Conservation (phyloP, 2,329 filamentous ascomycete genomes). For the Colletotrichum sp. region DNA sequence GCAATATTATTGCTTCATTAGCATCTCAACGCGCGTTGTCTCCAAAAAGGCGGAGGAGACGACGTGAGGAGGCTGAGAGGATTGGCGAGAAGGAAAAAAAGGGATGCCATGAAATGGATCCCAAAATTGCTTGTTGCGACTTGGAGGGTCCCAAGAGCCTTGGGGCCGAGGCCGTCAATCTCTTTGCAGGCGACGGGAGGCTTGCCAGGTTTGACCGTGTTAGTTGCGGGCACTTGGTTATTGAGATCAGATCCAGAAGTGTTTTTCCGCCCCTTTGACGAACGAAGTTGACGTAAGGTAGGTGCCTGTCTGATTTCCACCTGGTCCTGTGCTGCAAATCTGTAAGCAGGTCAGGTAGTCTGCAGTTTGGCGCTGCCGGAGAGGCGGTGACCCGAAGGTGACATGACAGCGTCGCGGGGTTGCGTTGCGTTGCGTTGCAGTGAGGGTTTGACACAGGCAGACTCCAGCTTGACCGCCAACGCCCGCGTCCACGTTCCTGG, state of each 20-base stretch:
- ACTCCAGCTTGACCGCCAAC: not conserved
- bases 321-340: not conserved
- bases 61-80: not conserved
- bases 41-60: not conserved
- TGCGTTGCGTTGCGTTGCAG: not conserved
- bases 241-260: not conserved
- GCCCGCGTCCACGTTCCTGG: not conserved
- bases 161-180: not conserved
- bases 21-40: not conserved
- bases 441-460: conserved; percentile 4
- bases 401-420: conserved; percentile 5
- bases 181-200: not conserved
- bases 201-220: not conserved
- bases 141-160: not conserved
- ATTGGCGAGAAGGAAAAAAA: not conserved
- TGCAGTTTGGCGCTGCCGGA: not conserved
- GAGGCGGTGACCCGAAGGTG: conserved; percentile 11
- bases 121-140: not conserved
- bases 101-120: not conserved
- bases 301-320: not conserved
- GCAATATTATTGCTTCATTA: conserved; percentile 12
- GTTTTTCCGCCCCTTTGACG: not conserved
- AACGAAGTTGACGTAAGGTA: not conserved
- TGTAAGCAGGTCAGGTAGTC: not conserved
- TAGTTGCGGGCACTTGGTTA: not conserved